phyloP scores from a whole-genome alignment of 208 protist species.

The Acanthamoeba healyi region DNA sequence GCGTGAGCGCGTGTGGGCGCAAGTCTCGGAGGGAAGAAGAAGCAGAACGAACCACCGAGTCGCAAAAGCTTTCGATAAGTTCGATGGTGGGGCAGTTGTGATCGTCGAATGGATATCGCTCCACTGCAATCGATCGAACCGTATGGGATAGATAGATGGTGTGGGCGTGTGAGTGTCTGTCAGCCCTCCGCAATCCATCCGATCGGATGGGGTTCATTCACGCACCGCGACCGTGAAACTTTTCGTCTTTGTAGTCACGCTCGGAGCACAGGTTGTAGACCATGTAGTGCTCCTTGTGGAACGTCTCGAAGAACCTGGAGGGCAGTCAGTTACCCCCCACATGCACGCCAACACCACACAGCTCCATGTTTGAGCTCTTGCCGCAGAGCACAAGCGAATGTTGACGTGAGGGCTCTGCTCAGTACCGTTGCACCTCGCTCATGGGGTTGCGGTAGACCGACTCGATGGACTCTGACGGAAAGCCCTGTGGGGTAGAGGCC shows the following conservation, averaged over 20 bases:
- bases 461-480: background rate
- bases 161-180: background rate
- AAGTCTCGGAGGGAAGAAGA: background rate
- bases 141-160: background rate
- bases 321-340: too few relatives aligned
- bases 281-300: constrained; percentile 43
- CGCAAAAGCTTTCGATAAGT: constrained; percentile 75
- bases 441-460: constrained; percentile 61
- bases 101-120: constrained; percentile 85
- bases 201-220: background rate
- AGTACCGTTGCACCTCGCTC: constrained; percentile 60
- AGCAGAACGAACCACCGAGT: background rate
- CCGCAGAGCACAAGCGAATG: background rate
- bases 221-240: constrained; percentile 44
- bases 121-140: constrained; percentile 44
- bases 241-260: constrained; percentile 17
- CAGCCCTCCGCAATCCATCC: background rate
- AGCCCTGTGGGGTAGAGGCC: background rate
- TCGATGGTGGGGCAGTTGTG: constrained; percentile 83
- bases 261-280: constrained; percentile 71
- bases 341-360: too few relatives aligned
- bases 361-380: background rate
- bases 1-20: too few relatives aligned
- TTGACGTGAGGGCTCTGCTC: background rate
- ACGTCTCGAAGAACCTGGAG: constrained; percentile 17